These are phyloP conservation scores for Fusarium praegraminearum DNA, from an alignment of 2,329 filamentous ascomycete species.

Conservation along the genomic window DNA sequence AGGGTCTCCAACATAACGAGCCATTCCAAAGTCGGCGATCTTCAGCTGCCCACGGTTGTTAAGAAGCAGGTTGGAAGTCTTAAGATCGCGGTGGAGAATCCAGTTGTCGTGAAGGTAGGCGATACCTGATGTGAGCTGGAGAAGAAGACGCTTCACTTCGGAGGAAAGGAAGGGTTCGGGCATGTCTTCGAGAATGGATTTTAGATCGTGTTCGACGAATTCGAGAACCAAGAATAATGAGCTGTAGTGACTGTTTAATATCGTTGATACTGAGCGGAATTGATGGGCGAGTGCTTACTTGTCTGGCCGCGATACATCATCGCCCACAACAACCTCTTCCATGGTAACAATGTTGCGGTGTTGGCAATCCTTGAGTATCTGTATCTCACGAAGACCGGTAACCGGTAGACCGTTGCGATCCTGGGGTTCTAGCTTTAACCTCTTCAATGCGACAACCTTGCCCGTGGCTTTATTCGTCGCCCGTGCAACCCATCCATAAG, in stretches of 20 bases:
- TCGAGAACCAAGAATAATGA: constrained; percentile 92
- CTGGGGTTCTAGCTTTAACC: constrained; percentile 86
- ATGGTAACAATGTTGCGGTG: constrained; percentile 87
- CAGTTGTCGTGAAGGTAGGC: constrained; percentile 88
- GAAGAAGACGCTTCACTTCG: constrained; percentile 89
- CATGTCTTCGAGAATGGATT: constrained; percentile 93
- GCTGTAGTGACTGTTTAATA: constrained; percentile 58
- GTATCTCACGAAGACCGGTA: constrained; percentile 92
- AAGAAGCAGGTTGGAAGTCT: constrained; percentile 93
- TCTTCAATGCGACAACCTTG: constrained; percentile 89
- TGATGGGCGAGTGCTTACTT: constrained; percentile 57
- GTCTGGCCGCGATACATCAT: constrained; percentile 65
- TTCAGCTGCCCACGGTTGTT: constrained; percentile 96
- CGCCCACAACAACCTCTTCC: constrained; percentile 85
- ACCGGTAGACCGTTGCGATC: constrained; percentile 85
- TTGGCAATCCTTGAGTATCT: constrained; percentile 83
- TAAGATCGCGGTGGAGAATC: constrained; percentile 94
- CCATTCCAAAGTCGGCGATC: constrained; percentile 98
- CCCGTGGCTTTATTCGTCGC: constrained; percentile 80
- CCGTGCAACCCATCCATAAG: constrained; percentile 93
- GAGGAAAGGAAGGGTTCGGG: constrained; percentile 91
- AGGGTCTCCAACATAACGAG: constrained; percentile 86
- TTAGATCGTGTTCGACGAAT: constrained; percentile 97
- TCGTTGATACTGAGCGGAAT: constrained; percentile 7
- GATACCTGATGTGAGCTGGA: constrained; percentile 83